phyloP scores from a whole-genome alignment of 352 stramenopile genomes.

The Pilasporangium apinafurcum region DNA sequence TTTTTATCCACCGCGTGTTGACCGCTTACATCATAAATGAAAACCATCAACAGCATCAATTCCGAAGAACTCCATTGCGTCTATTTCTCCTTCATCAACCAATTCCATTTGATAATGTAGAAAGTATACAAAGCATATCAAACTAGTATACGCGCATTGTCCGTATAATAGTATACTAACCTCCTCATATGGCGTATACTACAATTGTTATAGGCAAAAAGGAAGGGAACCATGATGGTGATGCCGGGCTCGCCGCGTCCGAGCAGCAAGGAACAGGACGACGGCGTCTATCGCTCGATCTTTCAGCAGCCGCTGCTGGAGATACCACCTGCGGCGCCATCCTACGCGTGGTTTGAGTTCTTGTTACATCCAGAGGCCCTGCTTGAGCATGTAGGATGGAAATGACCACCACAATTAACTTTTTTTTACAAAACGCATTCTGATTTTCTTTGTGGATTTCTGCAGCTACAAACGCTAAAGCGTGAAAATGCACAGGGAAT shows the following conservation, averaged over 20 bases:
- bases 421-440: not conserved
- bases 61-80: no score
- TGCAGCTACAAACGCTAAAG: conserved; percentile 42
- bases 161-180: no score
- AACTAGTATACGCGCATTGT: no score
- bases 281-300: conserved; percentile 77
- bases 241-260: conserved; percentile 45
- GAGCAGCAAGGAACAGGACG: conserved; percentile 27
- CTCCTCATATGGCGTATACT: no score
- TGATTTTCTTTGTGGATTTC: not conserved
- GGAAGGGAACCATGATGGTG: conserved; percentile 24
- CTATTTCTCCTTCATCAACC: no score
- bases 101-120: no score
- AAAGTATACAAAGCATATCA: no score
- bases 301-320: conserved; percentile 81
- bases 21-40: not conserved
- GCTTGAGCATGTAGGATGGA: conserved; percentile 52
- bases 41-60: no score
- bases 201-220: no score
- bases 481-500: conserved; percentile 31
- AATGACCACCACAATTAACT: not conserved
- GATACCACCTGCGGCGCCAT: conserved; percentile 52
- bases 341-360: conserved; percentile 84
- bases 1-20: not conserved
- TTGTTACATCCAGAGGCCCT: conserved; percentile 73